These are phyloP conservation scores for Coniella lustricola DNA, from an alignment of 2,329 filamentous ascomycete species.

Conservation along the genomic window DNA sequence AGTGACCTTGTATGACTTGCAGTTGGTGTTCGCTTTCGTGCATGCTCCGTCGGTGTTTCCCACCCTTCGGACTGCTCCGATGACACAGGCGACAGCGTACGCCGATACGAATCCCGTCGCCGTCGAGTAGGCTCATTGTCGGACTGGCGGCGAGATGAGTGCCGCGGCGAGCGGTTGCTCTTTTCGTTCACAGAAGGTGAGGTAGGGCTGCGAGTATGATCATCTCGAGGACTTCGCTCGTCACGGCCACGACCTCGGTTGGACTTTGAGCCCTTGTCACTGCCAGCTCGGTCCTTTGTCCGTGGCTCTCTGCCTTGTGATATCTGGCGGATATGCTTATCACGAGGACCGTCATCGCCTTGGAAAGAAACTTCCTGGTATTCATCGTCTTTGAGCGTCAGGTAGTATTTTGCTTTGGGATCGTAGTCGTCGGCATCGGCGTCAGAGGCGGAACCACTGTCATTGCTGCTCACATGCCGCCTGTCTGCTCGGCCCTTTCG, in stretches of 20 bases:
- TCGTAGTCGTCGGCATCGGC: conserved; percentile 3
- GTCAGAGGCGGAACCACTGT: conserved; percentile 3
- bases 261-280: neutral
- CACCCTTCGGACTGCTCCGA: conserved; percentile 9
- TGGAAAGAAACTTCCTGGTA: conserved; percentile 8
- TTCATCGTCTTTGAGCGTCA: conserved; percentile 9
- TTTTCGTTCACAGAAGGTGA: neutral
- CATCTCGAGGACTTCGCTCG: neutral
- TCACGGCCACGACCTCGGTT: neutral
- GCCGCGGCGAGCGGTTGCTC: neutral
- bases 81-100: conserved; percentile 7
- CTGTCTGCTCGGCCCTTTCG: neutral
- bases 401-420: conserved; percentile 13
- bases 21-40: too few species aligned
- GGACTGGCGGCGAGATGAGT: neutral
- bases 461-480: neutral
- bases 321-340: too few species aligned
- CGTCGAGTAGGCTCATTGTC: neutral
- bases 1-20: too few species aligned
- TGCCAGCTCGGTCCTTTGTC: neutral
- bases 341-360: neutral
- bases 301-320: neutral
- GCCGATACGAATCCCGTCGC: conserved; percentile 3
- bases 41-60: neutral
- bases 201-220: neutral